These are phyloP conservation scores for Alternaria sp. DNA, from an alignment of 2,329 filamentous ascomycete species.

Conservation along the genomic window DNA sequence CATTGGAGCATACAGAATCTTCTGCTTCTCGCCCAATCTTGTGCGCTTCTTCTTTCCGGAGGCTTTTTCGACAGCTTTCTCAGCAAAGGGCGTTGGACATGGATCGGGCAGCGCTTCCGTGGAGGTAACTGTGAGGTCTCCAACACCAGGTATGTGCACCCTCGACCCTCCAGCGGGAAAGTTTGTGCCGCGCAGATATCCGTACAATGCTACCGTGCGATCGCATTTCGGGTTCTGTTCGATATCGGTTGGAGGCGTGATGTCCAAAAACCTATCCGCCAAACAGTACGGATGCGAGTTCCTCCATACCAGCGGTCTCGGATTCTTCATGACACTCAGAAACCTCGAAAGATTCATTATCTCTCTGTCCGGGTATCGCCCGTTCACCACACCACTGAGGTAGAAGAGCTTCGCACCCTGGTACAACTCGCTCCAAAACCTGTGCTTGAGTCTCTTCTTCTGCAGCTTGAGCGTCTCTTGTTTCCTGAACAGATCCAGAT, in stretches of 20 bases:
- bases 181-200: conserved; percentile 94
- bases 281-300: conserved; percentile 95
- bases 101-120: conserved; percentile 93
- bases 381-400: conserved; percentile 94
- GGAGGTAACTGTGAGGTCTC: conserved; percentile 82
- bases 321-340: conserved; percentile 98
- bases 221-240: conserved; percentile 91
- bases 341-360: conserved; percentile 96
- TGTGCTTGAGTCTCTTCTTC: conserved; percentile 95
- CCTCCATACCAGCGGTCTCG: conserved; percentile 92
- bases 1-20: conserved; percentile 96
- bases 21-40: conserved; percentile 94
- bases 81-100: conserved; percentile 91
- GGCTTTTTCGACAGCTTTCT: conserved; percentile 84
- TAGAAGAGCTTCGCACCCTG: conserved; percentile 98
- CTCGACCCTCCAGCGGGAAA: conserved; percentile 85
- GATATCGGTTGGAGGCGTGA: conserved; percentile 91
- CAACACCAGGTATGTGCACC: conserved; percentile 91
- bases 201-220: conserved; percentile 87
- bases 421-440: conserved; percentile 97
- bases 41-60: conserved; percentile 82
- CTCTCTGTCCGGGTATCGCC: conserved; percentile 94
- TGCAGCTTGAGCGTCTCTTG: conserved; percentile 90
- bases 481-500: conserved; percentile 94
- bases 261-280: conserved; percentile 92